These are phyloP conservation scores for Citropsis articulata DNA, from an alignment of 345 rosid species.

Conservation along the genomic window DNA sequence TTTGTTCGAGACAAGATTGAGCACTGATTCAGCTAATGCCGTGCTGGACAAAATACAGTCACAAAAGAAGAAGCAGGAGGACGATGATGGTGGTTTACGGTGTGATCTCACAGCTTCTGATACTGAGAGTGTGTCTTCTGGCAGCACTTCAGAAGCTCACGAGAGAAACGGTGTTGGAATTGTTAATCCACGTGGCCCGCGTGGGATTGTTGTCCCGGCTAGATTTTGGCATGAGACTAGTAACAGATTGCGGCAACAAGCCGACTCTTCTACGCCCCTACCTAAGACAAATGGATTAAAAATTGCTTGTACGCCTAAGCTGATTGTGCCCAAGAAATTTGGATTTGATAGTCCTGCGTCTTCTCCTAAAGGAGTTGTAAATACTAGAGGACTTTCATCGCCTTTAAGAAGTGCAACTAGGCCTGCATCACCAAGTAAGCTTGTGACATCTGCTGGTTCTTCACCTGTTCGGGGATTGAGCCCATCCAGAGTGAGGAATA, in stretches of 20 bases:
- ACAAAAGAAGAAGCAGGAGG: constrained; percentile 13
- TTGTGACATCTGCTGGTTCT: constrained; percentile 39
- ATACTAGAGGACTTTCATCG: constrained; percentile 49
- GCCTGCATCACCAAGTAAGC: constrained; percentile 72
- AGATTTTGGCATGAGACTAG: constrained; percentile 55
- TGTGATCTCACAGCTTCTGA: constrained; percentile 57
- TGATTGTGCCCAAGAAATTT: constrained; percentile 39
- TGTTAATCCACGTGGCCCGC: constrained; percentile 29
- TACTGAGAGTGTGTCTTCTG: constrained; percentile 83
- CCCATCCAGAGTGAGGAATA: constrained; percentile 63
- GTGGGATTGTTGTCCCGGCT: constrained; percentile 46
- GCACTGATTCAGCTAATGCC: constrained; percentile 47
- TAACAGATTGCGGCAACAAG: constrained; percentile 40
- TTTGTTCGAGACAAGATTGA: constrained; percentile 45
- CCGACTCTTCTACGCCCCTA: constrained; percentile 43
- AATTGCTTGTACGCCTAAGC: constrained; percentile 34
- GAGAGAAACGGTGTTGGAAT: constrained; percentile 25
- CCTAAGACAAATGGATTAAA: constrained; percentile 35
- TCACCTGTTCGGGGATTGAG: constrained; percentile 69
- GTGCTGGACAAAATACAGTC: constrained; percentile 31
- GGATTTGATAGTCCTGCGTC: constrained; percentile 49
- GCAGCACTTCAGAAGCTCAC: constrained; percentile 48
- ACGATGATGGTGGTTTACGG: constrained; percentile 24
- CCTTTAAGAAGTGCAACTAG: constrained; percentile 50
- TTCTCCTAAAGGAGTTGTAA: constrained; percentile 53